Conservation (phyloP, 257 asterid species). For the Haberlea rhodopensis region DNA sequence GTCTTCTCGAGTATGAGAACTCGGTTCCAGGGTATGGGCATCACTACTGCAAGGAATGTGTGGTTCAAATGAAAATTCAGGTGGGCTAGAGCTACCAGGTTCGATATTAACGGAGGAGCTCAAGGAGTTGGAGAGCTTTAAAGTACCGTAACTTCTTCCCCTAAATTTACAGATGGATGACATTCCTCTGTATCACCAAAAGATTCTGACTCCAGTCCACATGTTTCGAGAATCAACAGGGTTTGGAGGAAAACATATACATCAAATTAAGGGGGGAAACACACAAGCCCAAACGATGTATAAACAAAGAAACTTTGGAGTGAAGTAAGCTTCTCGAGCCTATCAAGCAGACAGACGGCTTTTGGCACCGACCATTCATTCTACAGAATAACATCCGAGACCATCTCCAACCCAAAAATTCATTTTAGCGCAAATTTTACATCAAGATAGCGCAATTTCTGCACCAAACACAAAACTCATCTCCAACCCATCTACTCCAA, state of each 20-base stretch:
- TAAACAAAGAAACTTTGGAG: not conserved
- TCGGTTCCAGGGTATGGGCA: slow-evolving; percentile 15
- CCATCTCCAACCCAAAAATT: too few species aligned
- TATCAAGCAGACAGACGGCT: not conserved
- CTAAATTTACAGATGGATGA: not conserved
- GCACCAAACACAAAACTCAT: too few species aligned
- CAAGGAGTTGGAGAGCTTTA: slow-evolving; percentile 20
- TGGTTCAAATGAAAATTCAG: slow-evolving; percentile 19
- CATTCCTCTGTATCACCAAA: not conserved
- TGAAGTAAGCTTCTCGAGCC: not conserved
- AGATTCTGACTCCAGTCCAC: not conserved
- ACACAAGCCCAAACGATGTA: not conserved
- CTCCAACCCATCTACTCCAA: too few species aligned
- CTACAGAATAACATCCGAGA: not conserved
- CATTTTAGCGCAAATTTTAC: too few species aligned
- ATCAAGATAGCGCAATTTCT: too few species aligned
- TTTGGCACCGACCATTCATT: not conserved
- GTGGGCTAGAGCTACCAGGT: slow-evolving; percentile 9
- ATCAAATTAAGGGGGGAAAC: not conserved
- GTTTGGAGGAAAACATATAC: too few species aligned
- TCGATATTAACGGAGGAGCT: slow-evolving; percentile 14
- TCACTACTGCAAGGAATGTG: not conserved
- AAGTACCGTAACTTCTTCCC: not conserved
- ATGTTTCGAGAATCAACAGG: not conserved
- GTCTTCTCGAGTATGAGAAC: slow-evolving; percentile 24